Conservation (phyloP, 1,284 basidiomycete species). For the Microbotryum intermedium region DNA sequence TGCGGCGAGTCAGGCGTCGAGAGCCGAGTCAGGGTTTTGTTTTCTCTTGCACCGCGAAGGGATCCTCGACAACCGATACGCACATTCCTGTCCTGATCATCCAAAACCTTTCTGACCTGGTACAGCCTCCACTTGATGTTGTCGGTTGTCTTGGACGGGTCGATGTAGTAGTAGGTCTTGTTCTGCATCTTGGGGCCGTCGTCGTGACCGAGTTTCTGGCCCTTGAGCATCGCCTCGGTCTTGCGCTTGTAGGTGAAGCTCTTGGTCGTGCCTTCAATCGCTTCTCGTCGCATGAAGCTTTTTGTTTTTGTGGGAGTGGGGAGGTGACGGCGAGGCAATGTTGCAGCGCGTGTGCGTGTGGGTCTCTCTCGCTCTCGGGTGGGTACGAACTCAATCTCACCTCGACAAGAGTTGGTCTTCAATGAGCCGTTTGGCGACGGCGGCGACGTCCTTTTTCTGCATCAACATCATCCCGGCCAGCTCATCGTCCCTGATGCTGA, state of each 20-base stretch:
- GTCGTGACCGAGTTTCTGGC: slow-evolving; percentile 49
- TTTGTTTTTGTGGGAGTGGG: too few species aligned
- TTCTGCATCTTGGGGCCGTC: slow-evolving; percentile 68
- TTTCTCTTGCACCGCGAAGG: background rate
- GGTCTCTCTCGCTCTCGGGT: too few species aligned
- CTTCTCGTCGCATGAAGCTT: background rate
- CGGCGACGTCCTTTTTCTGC: slow-evolving; percentile 85
- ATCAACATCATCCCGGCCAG: slow-evolving; percentile 78
- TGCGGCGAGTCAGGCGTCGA: background rate
- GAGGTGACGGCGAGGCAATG: too few species aligned
- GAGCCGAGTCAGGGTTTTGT: background rate
- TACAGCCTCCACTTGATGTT: slow-evolving; percentile 96
- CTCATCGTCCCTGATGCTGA: slow-evolving; percentile 81
- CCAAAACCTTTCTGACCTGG: slow-evolving; percentile 85
- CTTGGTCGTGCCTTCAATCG: background rate
- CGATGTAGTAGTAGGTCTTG: slow-evolving; percentile 89
- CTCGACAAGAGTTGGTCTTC: slow-evolving; percentile 64
- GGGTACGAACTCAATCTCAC: background rate
- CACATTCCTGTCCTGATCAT: slow-evolving; percentile 74
- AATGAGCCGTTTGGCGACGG: slow-evolving; percentile 75
- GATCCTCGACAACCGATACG: slow-evolving; percentile 3
- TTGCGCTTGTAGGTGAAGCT: too few species aligned
- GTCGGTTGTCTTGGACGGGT: slow-evolving; percentile 90
- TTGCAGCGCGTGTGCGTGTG: too few species aligned
- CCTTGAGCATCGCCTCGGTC: background rate